Conservation (phyloP, 1,284 basidiomycete species). For the Apiotrichum domesticum region DNA sequence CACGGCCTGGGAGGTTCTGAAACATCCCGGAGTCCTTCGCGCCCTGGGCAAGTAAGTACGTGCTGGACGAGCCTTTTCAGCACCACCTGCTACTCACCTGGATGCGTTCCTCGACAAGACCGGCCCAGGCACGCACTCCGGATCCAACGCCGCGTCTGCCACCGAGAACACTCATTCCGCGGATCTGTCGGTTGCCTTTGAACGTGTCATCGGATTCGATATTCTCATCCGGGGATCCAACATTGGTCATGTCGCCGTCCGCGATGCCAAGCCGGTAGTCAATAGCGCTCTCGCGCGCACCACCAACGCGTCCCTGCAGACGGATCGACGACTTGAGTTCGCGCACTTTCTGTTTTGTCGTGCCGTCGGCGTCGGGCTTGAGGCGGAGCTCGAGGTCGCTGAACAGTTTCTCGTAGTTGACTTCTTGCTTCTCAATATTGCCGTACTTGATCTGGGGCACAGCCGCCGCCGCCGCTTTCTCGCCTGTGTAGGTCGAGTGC, state of each 20-base stretch:
- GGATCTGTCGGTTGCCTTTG: conserved; percentile 52
- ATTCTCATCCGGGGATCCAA: conserved; percentile 14
- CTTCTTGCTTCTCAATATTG: conserved; percentile 26
- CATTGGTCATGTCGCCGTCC: conserved; percentile 50
- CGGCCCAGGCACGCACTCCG: conserved; percentile 67
- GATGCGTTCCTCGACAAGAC: conserved; percentile 71
- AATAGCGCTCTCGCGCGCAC: conserved; percentile 64
- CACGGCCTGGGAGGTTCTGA: conserved; percentile 64
- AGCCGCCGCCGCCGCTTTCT: conserved; percentile 10
- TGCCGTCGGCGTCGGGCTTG: conserved; percentile 51
- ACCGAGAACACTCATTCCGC: conserved; percentile 40
- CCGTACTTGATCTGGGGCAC: conserved; percentile 41
- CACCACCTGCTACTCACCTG: conserved; percentile 43
- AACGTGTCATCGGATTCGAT: conserved; percentile 57
- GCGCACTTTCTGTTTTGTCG: conserved; percentile 52
- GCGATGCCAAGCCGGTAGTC: conserved; percentile 58
- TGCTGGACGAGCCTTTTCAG: not conserved
- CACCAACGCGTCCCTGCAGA: conserved; percentile 56
- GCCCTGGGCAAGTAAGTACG: conserved; percentile 15
- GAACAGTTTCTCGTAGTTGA: conserved; percentile 23
- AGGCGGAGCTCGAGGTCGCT: conserved; percentile 40
- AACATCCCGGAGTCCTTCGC: conserved; percentile 59
- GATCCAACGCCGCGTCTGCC: conserved; percentile 32
- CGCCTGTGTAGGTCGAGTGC: conserved; percentile 43
- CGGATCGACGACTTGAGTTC: conserved; percentile 55